phyloP scores from a whole-genome alignment of 176 grass and related monocot species.

The Lolium rigidum region DNA sequence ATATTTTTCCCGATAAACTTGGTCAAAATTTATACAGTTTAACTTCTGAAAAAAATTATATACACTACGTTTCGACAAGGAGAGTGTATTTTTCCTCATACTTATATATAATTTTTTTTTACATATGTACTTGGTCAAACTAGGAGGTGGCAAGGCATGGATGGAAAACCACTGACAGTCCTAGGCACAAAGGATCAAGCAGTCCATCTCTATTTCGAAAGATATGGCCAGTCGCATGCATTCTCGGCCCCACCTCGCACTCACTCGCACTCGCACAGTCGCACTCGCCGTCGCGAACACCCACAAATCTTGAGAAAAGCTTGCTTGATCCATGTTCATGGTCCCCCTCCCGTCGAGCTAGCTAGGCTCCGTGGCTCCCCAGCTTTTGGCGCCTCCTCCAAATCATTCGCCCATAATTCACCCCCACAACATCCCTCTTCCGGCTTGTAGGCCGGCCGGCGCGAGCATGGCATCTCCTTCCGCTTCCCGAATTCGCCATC shows the following conservation, averaged over 20 bases:
- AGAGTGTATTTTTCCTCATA: too few relatives aligned
- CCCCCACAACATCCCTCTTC: not conserved
- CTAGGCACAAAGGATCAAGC: not conserved
- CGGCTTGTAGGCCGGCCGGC: not conserved
- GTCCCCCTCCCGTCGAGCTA: not conserved
- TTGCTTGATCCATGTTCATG: slow-evolving; percentile 10
- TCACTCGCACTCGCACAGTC: slow-evolving; percentile 4
- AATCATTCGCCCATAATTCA: slow-evolving; percentile 50
- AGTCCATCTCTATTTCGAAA: not conserved
- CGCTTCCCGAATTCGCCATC: not conserved
- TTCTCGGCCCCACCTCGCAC: slow-evolving; percentile 26
- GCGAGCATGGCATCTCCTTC: not conserved
- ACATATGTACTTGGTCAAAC: too few relatives aligned
- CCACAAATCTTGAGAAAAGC: slow-evolving; percentile 21
- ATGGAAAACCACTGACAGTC: not conserved
- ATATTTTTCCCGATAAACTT: too few relatives aligned
- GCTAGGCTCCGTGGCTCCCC: not conserved
- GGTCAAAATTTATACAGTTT: too few relatives aligned
- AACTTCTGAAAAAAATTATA: too few relatives aligned
- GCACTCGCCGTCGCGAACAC: not conserved
- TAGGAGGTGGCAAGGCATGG: too few relatives aligned
- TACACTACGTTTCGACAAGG: too few relatives aligned
- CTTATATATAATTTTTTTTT: too few relatives aligned
- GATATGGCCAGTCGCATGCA: not conserved
- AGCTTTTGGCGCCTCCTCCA: not conserved